Evolutionary conservation across 1,284 basidiomycete species (phyloP).

Genomic region (Wallemia ichthyophaga): DNA sequence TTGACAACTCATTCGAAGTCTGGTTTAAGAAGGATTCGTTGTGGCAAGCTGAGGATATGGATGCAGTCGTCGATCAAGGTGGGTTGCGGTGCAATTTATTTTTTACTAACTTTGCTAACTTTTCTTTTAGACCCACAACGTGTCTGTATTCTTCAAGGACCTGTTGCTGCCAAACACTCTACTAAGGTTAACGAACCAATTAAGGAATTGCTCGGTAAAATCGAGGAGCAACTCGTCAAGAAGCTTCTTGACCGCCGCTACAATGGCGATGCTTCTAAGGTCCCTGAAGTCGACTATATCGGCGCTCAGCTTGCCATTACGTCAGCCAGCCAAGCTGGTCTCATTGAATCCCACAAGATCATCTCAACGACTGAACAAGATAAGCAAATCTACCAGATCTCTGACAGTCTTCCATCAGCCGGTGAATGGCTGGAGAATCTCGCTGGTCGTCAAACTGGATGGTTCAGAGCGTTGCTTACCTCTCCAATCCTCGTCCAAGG

Average conservation of each 20-base stretch:
- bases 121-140: conserved; percentile 44
- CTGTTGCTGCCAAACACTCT: conserved; percentile 69
- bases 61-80: conserved; percentile 75
- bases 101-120: neutral
- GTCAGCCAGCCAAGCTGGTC: conserved; percentile 16
- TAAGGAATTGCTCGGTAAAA: conserved; percentile 62
- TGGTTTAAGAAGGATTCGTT: conserved; percentile 99
- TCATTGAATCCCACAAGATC: conserved; percentile 19
- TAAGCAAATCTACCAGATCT: conserved; percentile 28
- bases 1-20: conserved; percentile 74
- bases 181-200: conserved; percentile 75
- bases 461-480: conserved; percentile 61
- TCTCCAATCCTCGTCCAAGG: conserved; percentile 63
- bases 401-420: conserved; percentile 24
- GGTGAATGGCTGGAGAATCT: conserved; percentile 56
- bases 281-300: conserved; percentile 69
- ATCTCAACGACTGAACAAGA: conserved; percentile 20
- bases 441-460: conserved; percentile 47
- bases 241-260: conserved; percentile 60
- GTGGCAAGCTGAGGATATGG: conserved; percentile 94
- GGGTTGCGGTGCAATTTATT: neutral
- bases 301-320: conserved; percentile 20
- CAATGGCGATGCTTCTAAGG: conserved; percentile 37
- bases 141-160: conserved; percentile 89
- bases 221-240: conserved; percentile 44